Evolutionary conservation across 805 yeast genomes (phyloP).

Genomic region (Naumovozyma dairenensis): DNA sequence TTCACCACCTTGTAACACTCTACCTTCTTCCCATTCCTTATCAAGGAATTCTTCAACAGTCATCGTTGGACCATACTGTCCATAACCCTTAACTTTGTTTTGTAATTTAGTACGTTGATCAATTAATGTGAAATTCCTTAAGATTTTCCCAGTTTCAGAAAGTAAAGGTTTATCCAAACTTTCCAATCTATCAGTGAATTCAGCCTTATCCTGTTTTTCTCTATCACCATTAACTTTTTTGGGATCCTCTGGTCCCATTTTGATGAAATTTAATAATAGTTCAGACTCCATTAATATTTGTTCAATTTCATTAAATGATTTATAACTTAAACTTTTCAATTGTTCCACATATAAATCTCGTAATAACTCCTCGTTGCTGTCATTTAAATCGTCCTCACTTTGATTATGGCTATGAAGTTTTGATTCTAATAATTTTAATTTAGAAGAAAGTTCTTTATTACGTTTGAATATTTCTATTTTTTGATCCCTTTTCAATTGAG

Average conservation of each 20-base stretch:
- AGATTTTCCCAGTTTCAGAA: slow-evolving; percentile 64
- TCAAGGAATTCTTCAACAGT: slow-evolving; percentile 86
- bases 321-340: slow-evolving; percentile 41
- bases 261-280: slow-evolving; percentile 40
- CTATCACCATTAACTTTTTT: slow-evolving; percentile 1
- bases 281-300: slow-evolving; percentile 54
- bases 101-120: slow-evolving; percentile 47
- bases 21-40: slow-evolving; percentile 76
- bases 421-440: slow-evolving; percentile 33
- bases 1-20: slow-evolving; percentile 49
- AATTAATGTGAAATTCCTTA: slow-evolving; percentile 75
- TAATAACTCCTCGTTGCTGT: slow-evolving; percentile 65
- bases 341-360: slow-evolving; percentile 49
- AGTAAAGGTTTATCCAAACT: slow-evolving; percentile 41
- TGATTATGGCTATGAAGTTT: slow-evolving; percentile 28
- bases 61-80: slow-evolving; percentile 89
- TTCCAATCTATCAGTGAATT: slow-evolving; percentile 58
- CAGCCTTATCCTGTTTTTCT: slow-evolving; percentile 8
- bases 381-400: slow-evolving; percentile 33
- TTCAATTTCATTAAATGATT: slow-evolving; percentile 48
- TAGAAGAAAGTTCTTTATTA: slow-evolving; percentile 43
- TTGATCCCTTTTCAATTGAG: slow-evolving; percentile 46
- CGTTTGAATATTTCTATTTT: slow-evolving; percentile 60
- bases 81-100: slow-evolving; percentile 75
- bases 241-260: slow-evolving; percentile 12